phyloP scores from a whole-genome alignment of 345 rosid species.

The Balakata baccata region DNA sequence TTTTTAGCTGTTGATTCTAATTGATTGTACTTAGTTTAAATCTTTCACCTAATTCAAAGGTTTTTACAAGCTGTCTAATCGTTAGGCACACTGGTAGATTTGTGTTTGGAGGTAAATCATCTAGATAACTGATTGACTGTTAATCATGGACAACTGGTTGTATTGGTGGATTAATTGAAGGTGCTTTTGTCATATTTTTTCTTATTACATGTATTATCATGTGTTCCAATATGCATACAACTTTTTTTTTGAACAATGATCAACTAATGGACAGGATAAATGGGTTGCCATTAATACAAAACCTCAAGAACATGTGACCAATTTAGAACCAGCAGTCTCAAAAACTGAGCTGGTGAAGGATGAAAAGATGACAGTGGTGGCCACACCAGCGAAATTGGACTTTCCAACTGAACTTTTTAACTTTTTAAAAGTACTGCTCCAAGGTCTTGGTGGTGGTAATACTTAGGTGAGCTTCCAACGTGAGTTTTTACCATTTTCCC shows the following conservation, averaged over 20 bases:
- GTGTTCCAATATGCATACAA: neutral
- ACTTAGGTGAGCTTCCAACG: constrained; percentile 23
- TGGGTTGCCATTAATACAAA: constrained; percentile 35
- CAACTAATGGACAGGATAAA: constrained; percentile 2
- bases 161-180: neutral
- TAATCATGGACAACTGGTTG: neutral
- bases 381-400: constrained; percentile 43
- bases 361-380: constrained; percentile 17
- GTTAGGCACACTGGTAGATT: too few relatives aligned
- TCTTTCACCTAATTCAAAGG: too few relatives aligned
- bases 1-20: too few relatives aligned
- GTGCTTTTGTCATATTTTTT: neutral
- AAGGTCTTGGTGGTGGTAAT: constrained; percentile 15
- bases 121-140: too few relatives aligned
- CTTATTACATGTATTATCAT: neutral
- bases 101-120: too few relatives aligned
- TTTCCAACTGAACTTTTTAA: constrained; percentile 66
- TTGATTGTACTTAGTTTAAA: too few relatives aligned
- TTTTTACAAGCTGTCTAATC: too few relatives aligned
- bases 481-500: constrained; percentile 18
- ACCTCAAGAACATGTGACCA: constrained; percentile 27
- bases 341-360: constrained; percentile 27
- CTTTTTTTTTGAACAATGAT: neutral
- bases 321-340: constrained; percentile 28
- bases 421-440: constrained; percentile 35